Conservation (phyloP, 495 filamentous ascomycete genomes). For the Neurospora sp. region DNA sequence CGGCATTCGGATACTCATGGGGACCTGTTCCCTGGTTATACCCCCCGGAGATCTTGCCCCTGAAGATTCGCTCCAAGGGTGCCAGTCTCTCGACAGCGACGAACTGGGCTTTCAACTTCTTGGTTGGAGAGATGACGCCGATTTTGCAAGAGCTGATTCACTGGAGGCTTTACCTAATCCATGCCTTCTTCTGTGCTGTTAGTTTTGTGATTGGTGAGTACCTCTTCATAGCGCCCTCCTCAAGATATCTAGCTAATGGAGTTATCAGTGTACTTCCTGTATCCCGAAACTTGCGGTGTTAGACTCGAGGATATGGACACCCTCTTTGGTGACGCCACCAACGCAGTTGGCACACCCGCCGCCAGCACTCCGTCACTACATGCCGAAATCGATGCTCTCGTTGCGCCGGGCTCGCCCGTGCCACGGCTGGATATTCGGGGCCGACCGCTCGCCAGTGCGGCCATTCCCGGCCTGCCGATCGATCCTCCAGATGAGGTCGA, state of each 20-base stretch:
- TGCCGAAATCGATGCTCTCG: constrained; percentile 64
- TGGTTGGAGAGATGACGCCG: constrained; percentile 90
- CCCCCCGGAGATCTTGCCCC: constrained; percentile 89
- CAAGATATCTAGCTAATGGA: constrained; percentile 11
- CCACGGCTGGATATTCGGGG: constrained; percentile 64
- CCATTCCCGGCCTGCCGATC: constrained; percentile 29
- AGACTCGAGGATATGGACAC: constrained; percentile 92
- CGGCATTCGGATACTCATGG: constrained; percentile 97
- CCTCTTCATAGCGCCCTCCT: not conserved
- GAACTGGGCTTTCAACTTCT: constrained; percentile 98
- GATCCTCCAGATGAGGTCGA: constrained; percentile 28
- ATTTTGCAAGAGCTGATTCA: constrained; percentile 81
- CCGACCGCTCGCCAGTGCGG: constrained; percentile 20
- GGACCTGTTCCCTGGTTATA: constrained; percentile 97
- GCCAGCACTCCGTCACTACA: constrained; percentile 39
- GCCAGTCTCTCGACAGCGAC: constrained; percentile 92
- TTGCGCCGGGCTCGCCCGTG: constrained; percentile 63
- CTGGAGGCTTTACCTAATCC: constrained; percentile 88
- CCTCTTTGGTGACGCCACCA: constrained; percentile 83
- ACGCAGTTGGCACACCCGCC: constrained; percentile 49
- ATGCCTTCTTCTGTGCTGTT: constrained; percentile 93
- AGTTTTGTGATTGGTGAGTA: constrained; percentile 92
- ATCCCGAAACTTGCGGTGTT: constrained; percentile 92
- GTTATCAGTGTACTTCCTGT: constrained; percentile 81
- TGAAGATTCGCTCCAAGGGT: constrained; percentile 96